phyloP scores from a whole-genome alignment of 2,329 filamentous ascomycete genomes.

The Lecanosticta acicola region DNA sequence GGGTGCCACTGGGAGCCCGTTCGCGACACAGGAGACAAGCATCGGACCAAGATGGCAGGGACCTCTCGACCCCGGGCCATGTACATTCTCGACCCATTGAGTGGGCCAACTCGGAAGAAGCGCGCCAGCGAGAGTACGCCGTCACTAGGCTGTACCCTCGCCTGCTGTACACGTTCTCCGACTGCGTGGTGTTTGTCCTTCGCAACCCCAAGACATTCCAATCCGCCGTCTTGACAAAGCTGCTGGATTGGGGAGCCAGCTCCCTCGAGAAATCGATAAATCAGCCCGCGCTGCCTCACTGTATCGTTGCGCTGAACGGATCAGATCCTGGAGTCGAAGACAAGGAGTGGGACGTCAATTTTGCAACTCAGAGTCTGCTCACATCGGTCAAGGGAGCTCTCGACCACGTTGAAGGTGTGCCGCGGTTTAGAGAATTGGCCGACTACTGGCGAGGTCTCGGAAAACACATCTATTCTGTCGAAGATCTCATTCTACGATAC shows the following conservation, averaged over 20 bases:
- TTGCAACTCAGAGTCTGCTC: slow-evolving; percentile 31
- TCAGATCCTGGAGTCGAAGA: slow-evolving; percentile 31
- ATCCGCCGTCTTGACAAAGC: slow-evolving; percentile 32
- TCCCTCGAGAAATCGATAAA: slow-evolving; percentile 51
- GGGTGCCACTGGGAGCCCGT: slow-evolving; percentile 32
- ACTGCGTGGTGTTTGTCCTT: slow-evolving; percentile 41
- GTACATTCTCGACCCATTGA: slow-evolving; percentile 27
- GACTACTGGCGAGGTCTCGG: slow-evolving; percentile 40
- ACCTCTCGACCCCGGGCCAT: slow-evolving; percentile 9
- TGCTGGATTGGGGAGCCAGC: slow-evolving; percentile 49
- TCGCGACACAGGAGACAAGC: slow-evolving; percentile 14
- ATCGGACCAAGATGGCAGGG: slow-evolving; percentile 12
- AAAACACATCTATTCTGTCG: slow-evolving; percentile 40
- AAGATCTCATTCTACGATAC: slow-evolving; percentile 47
- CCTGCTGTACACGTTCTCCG: slow-evolving; percentile 41
- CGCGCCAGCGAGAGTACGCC: slow-evolving; percentile 34
- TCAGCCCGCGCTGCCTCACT: slow-evolving; percentile 51
- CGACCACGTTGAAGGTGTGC: slow-evolving; percentile 30
- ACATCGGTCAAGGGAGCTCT: slow-evolving; percentile 30
- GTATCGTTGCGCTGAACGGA: slow-evolving; percentile 46
- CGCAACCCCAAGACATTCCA: slow-evolving; percentile 36
- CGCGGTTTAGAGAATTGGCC: slow-evolving; percentile 36
- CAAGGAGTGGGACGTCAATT: slow-evolving; percentile 32
- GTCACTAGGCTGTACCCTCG: slow-evolving; percentile 39
- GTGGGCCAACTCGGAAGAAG: slow-evolving; percentile 30